Evolutionary conservation across 2,329 filamentous ascomycete genomes (phyloP), one percentile per base, ranked within the genome.

Genomic region (Orbilia oligospora): DNA sequence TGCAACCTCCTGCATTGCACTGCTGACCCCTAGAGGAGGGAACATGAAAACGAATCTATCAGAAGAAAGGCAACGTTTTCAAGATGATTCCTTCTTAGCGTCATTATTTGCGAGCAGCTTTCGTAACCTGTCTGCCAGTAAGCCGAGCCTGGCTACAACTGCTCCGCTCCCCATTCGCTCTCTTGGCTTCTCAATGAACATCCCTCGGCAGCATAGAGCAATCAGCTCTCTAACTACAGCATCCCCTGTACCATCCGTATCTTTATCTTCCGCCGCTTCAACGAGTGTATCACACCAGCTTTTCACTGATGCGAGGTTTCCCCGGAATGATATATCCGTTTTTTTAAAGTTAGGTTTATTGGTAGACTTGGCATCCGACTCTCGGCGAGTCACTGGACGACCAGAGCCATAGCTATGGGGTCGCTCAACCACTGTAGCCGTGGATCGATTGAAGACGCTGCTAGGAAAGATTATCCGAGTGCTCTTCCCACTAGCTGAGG

Each of bases 241-340:
- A 20, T 75, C 76, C 16, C 71, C 70, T 8, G 70, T 79, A 18
- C 76, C 71, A 27, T 79, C 76, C 12, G 24, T 33, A 66, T 79
- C 76, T 55, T 79, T 79, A 9, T 79, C 70, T 36, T 79, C 76
- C 14, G 70, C 71, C 5, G 70, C 48, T 53, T 79, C 69, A 18
- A 79, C 53, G n/a, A 79, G 41, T 10, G 51, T 38, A 18, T 79
- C 76, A 33, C 76, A 79, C 76, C 76, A 79, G 49, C 70, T 71
- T 24, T 53, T 33, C 14, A 75, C 65, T 14, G 76, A 65, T 6
- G 41, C 27, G 1, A 79, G 18, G 33, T 79, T 79, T 1, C 22
- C 76, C 12, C 71, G 76, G 24, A 79, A 79, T n/a, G 70, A 70
- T 20, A 75, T 53, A 64, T 79, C 76, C 8, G 44, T 12, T 46